phyloP scores from a whole-genome alignment of 805 yeast species.

The Grigorovia yakushimaensis region DNA sequence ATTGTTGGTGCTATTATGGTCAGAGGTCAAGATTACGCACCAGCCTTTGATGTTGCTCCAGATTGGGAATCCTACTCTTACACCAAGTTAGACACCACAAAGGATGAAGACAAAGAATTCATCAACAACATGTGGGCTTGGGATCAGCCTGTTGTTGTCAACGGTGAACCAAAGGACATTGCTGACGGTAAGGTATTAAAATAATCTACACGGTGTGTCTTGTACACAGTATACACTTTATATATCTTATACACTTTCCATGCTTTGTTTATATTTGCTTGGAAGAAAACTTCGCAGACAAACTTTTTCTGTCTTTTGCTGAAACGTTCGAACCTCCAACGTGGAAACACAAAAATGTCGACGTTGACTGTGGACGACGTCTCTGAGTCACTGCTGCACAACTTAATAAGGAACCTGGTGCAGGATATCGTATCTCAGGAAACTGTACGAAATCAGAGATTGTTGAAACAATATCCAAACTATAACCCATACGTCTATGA shows the following conservation, averaged over 20 bases:
- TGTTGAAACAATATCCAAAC: constrained; percentile 18
- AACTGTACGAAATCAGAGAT: constrained; percentile 15
- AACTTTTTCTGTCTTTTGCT: neutral
- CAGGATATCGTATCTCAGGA: constrained; percentile 27
- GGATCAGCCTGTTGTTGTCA: constrained; percentile 83
- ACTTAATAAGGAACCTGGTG: constrained; percentile 20
- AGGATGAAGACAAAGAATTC: constrained; percentile 67
- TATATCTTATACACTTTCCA: neutral
- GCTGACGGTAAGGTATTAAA: constrained; percentile 98
- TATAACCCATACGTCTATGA: constrained; percentile 20
- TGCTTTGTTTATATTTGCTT: neutral
- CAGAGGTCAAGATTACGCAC: constrained; percentile 84
- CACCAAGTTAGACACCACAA: constrained; percentile 73
- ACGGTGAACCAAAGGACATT: constrained; percentile 77
- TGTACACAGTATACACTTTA: too few species aligned
- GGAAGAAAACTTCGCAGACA: too few species aligned
- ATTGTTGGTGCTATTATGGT: constrained; percentile 89
- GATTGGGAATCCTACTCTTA: constrained; percentile 93
- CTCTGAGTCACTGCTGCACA: constrained; percentile 17
- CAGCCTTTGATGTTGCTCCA: constrained; percentile 98
- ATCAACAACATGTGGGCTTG: constrained; percentile 93
- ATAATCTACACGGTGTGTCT: constrained; percentile 35
- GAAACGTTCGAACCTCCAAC: neutral
- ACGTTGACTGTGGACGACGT: constrained; percentile 15
- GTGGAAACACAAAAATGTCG: neutral